A percentile compares a stretch with the other conserved stretches of the same genome.
These are phyloP conservation scores for Russula sp. DNA, from an alignment of 768 basidiomycete genomes.

Conservation along the genomic window DNA sequence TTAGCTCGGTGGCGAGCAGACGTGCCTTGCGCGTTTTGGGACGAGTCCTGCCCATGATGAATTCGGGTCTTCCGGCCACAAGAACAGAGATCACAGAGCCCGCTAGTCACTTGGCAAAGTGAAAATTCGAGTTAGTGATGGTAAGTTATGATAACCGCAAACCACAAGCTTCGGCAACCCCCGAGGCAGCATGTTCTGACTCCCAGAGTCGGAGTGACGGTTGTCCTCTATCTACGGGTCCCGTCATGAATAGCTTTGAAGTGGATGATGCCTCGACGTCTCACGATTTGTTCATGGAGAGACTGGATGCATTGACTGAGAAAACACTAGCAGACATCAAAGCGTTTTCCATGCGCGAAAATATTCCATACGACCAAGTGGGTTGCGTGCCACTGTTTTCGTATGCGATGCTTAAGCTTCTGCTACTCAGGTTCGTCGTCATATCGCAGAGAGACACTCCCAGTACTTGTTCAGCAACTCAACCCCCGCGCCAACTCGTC, in stretches of 20 bases:
- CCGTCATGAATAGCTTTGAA: conserved; percentile 11
- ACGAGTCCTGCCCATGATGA: conserved; percentile 32
- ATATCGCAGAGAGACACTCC: conserved; percentile 59
- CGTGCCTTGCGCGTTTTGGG: conserved; percentile 30
- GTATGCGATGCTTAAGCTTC: background rate
- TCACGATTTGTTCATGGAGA: conserved; percentile 56
- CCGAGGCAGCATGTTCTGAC: background rate
- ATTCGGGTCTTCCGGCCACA: too few relatives aligned
- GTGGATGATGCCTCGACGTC: conserved; percentile 30
- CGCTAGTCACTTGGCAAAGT: too few relatives aligned
- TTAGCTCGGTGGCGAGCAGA: conserved; percentile 27
- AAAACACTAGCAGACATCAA: conserved; percentile 51
- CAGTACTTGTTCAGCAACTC: conserved; percentile 44
- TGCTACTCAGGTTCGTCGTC: conserved; percentile 40
- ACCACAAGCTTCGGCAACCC: background rate
- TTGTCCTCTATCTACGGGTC: too few relatives aligned
- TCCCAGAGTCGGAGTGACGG: too few relatives aligned
- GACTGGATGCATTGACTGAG: conserved; percentile 58
- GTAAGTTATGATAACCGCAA: background rate
- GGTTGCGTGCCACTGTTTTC: conserved; percentile 11
- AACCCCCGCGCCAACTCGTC: background rate
- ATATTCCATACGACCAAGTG: conserved; percentile 56
- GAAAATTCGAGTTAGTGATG: background rate
- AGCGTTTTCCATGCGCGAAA: conserved; percentile 56
- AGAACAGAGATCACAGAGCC: too few relatives aligned